Base-by-base conservation (phyloP, 75 land plant genomes). In the Picea sitchensis region DNA sequence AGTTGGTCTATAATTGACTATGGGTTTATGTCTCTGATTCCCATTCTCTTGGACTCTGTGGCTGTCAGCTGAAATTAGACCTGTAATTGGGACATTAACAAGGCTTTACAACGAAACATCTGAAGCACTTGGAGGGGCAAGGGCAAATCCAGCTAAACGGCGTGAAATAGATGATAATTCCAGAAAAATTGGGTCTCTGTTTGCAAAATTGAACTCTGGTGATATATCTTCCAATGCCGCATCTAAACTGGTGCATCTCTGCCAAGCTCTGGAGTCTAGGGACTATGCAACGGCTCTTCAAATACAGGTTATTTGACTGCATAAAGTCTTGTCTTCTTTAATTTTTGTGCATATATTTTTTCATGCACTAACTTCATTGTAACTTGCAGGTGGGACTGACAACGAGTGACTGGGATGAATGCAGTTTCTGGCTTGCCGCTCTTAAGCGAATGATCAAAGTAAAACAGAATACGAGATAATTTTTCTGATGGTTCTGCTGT, bases 321-420 rank as follows among this genome's bases (percentile, higher is more conserved):
- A 9, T 31, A 44, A 9, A 60, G 59, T n/a, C 5, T 80, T 13
- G n/a, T 20, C 34, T 20, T 13, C 6, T 75, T 21, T 75, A 41
- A 1, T 2, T 20, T 23, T 20, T 63, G 32, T 61, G 41, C 18
- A 15, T 73, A 13, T 31, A 7, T 17, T 65, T 80, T 67, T 15
- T 79, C 2, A 26, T 76, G 20, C 14, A 32, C 73, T 71, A 60
- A 65, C 14, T 9, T 62, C 64, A 21, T 78, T 12, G 18, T 58
- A 59, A 20, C 65, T 60, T 65, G 20, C 86, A 96, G 98, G 94
- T 93, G 21, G 83, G 78, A 5, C 87, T 97, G 72, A 97, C 99
- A 30, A 95, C 99, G 18, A 95, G 93, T 65, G 95, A 97, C 23
- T 97, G 98, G 98, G 99, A 97, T 72, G 99, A 97, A 79, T 97